Evolutionary conservation across 805 yeast species (phyloP).

Genomic region (Cyberlindnera maclurae): DNA sequence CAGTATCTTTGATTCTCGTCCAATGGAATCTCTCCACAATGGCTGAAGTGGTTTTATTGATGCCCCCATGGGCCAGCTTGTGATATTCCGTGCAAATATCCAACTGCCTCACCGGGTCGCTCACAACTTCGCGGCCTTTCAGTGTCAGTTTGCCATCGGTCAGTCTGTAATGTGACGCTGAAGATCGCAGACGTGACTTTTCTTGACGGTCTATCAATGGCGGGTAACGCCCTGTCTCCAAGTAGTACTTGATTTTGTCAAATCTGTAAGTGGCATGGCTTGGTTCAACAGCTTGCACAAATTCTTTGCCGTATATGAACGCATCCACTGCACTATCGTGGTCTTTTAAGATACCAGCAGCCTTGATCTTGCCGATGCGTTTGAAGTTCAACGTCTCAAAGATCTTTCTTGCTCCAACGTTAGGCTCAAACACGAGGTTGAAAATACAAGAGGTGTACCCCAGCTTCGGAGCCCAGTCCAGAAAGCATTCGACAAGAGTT

Average conservation of each 20-base stretch:
- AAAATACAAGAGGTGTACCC: conserved; percentile 83
- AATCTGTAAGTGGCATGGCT: conserved; percentile 49
- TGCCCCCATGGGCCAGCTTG: conserved; percentile 69
- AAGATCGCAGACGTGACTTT: conserved; percentile 77
- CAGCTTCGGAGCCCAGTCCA: conserved; percentile 86
- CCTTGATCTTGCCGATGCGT: conserved; percentile 70
- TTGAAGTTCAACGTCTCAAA: conserved; percentile 73
- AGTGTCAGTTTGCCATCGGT: conserved; percentile 67
- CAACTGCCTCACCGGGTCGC: conserved; percentile 66
- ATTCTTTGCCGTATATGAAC: conserved; percentile 73
- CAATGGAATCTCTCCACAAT: conserved; percentile 82
- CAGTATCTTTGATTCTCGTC: conserved; percentile 87
- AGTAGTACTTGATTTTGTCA: conserved; percentile 69
- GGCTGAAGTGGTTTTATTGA: conserved; percentile 75
- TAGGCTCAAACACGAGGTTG: conserved; percentile 83
- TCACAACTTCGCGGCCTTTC: conserved; percentile 77
- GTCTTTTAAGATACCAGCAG: conserved; percentile 86
- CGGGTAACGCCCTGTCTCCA: conserved; percentile 84
- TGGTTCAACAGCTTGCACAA: conserved; percentile 39
- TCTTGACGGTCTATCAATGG: conserved; percentile 75
- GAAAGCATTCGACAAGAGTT: conserved; percentile 72
- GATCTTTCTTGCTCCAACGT: conserved; percentile 72
- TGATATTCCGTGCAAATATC: conserved; percentile 71
- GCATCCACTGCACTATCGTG: conserved; percentile 84
- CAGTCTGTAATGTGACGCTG: conserved; percentile 70